Percentiles rank a stretch among this genome's conserved stretches.
phyloP scores from a whole-genome alignment of 768 basidiomycete species.

The Tulasnella sp. region DNA sequence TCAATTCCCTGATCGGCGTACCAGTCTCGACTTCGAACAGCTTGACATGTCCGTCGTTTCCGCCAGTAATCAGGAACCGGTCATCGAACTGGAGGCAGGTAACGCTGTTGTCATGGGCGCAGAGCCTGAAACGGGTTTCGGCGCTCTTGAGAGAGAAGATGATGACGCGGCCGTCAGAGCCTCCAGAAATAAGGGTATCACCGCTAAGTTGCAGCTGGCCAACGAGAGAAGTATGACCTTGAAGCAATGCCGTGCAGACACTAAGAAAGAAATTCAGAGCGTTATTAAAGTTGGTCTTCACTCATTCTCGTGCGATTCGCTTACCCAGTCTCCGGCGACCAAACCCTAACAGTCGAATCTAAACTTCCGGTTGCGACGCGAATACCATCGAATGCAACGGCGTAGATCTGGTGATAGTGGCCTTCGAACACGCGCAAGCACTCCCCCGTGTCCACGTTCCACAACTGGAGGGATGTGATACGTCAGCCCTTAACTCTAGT shows the following conservation, averaged over 20 bases:
- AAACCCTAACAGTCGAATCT: conserved; percentile 89
- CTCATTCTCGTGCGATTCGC: conserved; percentile 34
- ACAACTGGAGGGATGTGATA: conserved; percentile 52
- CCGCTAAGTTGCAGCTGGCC: conserved; percentile 82
- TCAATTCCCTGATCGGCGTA: conserved; percentile 68
- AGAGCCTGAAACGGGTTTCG: conserved; percentile 51
- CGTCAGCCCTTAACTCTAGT: neutral
- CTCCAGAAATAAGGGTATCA: conserved; percentile 70
- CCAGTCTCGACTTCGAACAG: conserved; percentile 69
- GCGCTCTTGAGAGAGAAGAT: conserved; percentile 54
- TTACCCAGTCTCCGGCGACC: conserved; percentile 83
- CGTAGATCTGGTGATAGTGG: conserved; percentile 85
- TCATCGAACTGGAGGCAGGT: conserved; percentile 85
- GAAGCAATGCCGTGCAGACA: conserved; percentile 74
- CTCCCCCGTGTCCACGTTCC: conserved; percentile 86
- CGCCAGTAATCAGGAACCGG: conserved; percentile 75
- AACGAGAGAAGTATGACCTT: conserved; percentile 89
- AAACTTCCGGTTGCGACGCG: conserved; percentile 81
- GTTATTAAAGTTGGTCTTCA: neutral
- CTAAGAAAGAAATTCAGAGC: conserved; percentile 42
- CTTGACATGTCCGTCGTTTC: conserved; percentile 79
- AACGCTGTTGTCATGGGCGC: conserved; percentile 83
- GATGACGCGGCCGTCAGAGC: conserved; percentile 83
- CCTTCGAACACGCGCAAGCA: conserved; percentile 79
- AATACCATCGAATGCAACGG: conserved; percentile 83